phyloP scores from a whole-genome alignment of 306 rosid species.

The Glycine tomentella region DNA sequence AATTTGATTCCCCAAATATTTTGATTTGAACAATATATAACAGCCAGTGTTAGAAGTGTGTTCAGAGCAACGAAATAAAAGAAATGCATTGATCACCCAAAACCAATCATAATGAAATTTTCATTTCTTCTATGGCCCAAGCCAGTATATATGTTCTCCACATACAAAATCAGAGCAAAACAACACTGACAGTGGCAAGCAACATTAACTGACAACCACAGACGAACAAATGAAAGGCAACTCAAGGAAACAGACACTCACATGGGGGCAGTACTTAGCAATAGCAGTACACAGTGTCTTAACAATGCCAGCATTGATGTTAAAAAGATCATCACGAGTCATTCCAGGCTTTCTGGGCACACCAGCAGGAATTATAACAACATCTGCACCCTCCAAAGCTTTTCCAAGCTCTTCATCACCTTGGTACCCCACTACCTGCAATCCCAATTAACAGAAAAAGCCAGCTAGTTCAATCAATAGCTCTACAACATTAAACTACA shows the following conservation, averaged over 20 bases:
- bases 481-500: not conserved
- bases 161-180: not conserved
- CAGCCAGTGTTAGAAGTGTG: not conserved
- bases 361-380: constrained; percentile 94
- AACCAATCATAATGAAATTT: not conserved
- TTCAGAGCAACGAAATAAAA: not conserved
- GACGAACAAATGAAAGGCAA: constrained; percentile 13
- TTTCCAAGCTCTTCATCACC: constrained; percentile 79
- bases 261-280: constrained; percentile 88
- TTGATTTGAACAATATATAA: constrained; percentile 8
- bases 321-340: constrained; percentile 99
- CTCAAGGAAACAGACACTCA: constrained; percentile 52
- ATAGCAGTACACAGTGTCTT: constrained; percentile 73
- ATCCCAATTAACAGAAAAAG: constrained; percentile 1
- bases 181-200: constrained; percentile 7
- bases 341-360: constrained; percentile 99
- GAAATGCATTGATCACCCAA: not conserved
- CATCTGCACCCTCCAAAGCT: constrained; percentile 93
- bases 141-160: not conserved
- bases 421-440: constrained; percentile 74
- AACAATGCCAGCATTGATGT: constrained; percentile 95
- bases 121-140: not conserved
- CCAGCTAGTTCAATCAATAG: not conserved
- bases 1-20: not conserved
- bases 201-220: constrained; percentile 1